Evolutionary conservation across 306 rosid species (phyloP), one percentile per base, ranked within the genome.

Genomic region (Urtica urens): DNA sequence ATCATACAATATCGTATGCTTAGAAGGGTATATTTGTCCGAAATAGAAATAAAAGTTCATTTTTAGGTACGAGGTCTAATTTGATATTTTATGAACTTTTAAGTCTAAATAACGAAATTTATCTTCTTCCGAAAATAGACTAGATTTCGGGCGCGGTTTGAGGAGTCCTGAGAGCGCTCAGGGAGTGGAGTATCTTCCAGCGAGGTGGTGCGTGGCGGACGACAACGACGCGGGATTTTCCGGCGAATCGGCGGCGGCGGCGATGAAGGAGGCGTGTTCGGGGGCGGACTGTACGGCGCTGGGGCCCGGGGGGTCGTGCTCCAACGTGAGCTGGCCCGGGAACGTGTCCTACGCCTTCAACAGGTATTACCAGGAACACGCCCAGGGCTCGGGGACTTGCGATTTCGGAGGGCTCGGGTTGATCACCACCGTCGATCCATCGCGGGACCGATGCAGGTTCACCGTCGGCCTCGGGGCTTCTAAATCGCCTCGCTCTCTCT

Each of bases 151-250:
- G 52, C 77, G 68, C 51, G 82, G 86, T 31, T 52, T 72, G 27
- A 77, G 71, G 67, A 52, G 49, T 72, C 83, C 77, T 1, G 63
- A 66, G 66, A 71, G 84, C 62, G 93, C 95, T 23, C 84, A 78
- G 52, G 65, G 79, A 58, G 87, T 90, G 2, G 92, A 74, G 49
- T 90, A 84, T 66, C 92, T 84, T 37, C 66, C 92, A 41, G 47
- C 90, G 1, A 81, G 58, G 65, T 90, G 97, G 97, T 84, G 95
- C 60, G 97, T 90, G 29, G 87, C 77, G 75, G 79, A 90, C 95
- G 77, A 84, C 68, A 90, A 84, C 3, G 53, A 49, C 65, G 87
- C 78, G 68, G 47, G 77, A 66, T n/a, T n/a, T n/a, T n/a, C n/a
- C n/a, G n/a, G n/a, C n/a, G 78, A 84, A 10, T 78, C 81, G 68